Evolutionary conservation across 495 filamentous ascomycete species (phyloP).

Genomic region (Penicillium fimorum): DNA sequence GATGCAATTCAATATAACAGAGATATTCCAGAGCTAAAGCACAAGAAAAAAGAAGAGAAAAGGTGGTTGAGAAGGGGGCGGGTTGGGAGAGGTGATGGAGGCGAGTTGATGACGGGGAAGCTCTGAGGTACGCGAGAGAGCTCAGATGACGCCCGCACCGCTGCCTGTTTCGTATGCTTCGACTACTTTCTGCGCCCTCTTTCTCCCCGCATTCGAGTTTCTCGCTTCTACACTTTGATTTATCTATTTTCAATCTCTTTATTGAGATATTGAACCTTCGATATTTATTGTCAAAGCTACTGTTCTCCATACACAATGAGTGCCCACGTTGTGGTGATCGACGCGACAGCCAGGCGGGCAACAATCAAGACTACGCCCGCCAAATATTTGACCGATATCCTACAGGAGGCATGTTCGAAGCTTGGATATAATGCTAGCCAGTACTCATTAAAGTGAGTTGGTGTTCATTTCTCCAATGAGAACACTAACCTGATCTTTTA

Average conservation of each 20-base stretch:
- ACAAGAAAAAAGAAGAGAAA: slow-evolving; percentile 5
- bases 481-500: slow-evolving; percentile 15
- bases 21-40: slow-evolving; percentile 17
- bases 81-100: slow-evolving; percentile 28
- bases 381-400: slow-evolving; percentile 76
- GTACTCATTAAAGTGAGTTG: slow-evolving; percentile 74
- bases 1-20: slow-evolving; percentile 16
- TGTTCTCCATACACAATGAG: slow-evolving; percentile 55
- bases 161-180: slow-evolving; percentile 38
- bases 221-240: neutral
- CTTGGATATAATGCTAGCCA: slow-evolving; percentile 67
- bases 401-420: slow-evolving; percentile 82
- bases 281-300: neutral
- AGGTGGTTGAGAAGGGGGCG: slow-evolving; percentile 16
- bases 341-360: slow-evolving; percentile 66
- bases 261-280: neutral
- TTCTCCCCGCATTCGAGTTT: slow-evolving; percentile 14
- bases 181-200: slow-evolving; percentile 27
- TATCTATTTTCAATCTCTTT: neutral
- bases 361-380: slow-evolving; percentile 81
- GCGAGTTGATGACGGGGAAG: slow-evolving; percentile 34
- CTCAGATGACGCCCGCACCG: slow-evolving; percentile 49
- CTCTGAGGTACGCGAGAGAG: slow-evolving; percentile 35
- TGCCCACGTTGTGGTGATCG: slow-evolving; percentile 84
- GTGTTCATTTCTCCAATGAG: neutral